Evolutionary conservation across 495 filamentous ascomycete genomes (phyloP), one percentile per base, ranked within the genome.

Genomic region (Aspergillus sparsus): DNA sequence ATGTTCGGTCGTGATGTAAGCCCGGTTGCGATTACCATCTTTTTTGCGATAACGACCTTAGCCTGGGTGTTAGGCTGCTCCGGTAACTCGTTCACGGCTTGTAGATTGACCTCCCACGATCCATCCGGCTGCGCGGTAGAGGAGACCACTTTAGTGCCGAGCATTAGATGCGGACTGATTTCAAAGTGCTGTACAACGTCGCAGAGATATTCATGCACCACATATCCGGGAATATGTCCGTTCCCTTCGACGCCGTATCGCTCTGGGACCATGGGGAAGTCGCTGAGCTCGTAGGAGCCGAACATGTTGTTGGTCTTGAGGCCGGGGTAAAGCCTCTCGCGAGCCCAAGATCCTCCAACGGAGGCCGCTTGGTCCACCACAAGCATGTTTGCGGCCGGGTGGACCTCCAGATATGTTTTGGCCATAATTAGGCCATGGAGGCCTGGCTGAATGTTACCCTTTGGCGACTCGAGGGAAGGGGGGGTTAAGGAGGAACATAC

Each of bases 271-370:
- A 77, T 74, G 1, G 68, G 66, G 16, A 70, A 71, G 34, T 72
- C 70, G 2, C 74, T 72, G 18, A 70, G 69, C n/a, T 81, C 71
- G 55, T 77, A 75, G 7, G 62, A 63, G 18, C 77, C 76, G 31
- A 69, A 42, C 15, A 68, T 64, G 42, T 72, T 72, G 39, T 82
- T 76, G 5, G 72, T 69, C 12, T 74, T 65, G 32, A 82, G 67
- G 2, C 66, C 77, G 3, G 78, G 75, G 60, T 85, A 83, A 15
- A 83, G 59, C 36, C 79, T 67, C n/a, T 77, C 67, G 33, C 71
- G 66, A 46, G 77, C 71, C 82, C 82, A 85, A 0, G 78, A 80
- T 3, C 82, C 82, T 1, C 82, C 82, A 31, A 80, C 62, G 0
- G 67, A 71, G 9, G 62, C 46, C 7, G 77, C 65, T 0, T 71